Evolutionary conservation across 2,329 filamentous ascomycete species (phyloP), one percentile per base, ranked within the genome.

Genomic region (Paradendryphiella salina): DNA sequence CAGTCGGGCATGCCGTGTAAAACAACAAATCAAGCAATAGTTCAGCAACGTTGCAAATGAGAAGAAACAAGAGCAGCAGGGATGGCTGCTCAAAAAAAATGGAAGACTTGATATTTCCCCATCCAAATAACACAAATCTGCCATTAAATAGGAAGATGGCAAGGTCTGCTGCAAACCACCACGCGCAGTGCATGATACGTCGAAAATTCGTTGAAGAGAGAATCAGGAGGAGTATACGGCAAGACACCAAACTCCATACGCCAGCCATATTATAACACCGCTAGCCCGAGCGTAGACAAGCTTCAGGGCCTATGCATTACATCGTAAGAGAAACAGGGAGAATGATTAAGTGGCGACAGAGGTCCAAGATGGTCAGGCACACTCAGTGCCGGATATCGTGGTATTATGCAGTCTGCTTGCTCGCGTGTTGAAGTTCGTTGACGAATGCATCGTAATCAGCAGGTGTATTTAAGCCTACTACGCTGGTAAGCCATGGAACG

Each of bases 401-500:
- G 28, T 26, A 47, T 42, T 57, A 60, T 43, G 41, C 51, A 41
- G 59, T 32, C 38, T 48, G 42, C 46, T 59, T 60, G 38, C 21
- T 50, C 18, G 40, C 44, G 28, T 61, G 63, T 39, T 61, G 58
- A 18, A 65, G 45, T 35, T 63, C 56, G 50, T 54, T 50, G 38
- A 62, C 55, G 14, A 66, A 63, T 4, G 46, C 35, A 31, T 63
- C 56, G 39, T 61, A 64, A 34, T 61, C 54, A 18, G 48, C n/a
- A 20, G 49, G 51, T 29, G 50, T 33, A 33, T 40, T 54, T 38
- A 57, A 53, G 41, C 46, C 56, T 60, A 59, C 57, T 50, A 62
- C 37, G 45, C 43, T 55, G 51, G 59, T 63, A 64, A 66, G 65
- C 63, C 49, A 48, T 52, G 57, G 34, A 50, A 54, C 48, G 57